phyloP scores from a whole-genome alignment of 2,329 filamentous ascomycete species.

The Botrytis fabae region DNA sequence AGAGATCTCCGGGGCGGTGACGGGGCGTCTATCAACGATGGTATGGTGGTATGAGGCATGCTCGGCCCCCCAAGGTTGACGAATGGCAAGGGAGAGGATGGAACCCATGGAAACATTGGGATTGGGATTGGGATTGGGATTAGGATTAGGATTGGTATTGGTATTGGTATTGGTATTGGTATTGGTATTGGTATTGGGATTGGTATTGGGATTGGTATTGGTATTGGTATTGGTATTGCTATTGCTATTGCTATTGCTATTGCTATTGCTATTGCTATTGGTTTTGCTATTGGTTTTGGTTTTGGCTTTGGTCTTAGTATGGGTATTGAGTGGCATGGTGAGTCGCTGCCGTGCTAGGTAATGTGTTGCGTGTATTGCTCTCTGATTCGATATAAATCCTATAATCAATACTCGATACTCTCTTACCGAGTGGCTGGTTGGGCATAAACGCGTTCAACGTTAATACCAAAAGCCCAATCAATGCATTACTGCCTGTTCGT shows the following conservation, averaged over 20 bases:
- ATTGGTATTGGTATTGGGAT: neutral
- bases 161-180: neutral
- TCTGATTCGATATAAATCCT: neutral
- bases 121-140: neutral
- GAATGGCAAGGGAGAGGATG: neutral
- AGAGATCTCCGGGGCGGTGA: slow-evolving; percentile 19
- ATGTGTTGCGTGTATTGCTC: neutral
- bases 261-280: no score
- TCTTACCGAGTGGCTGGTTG: slow-evolving; percentile 13
- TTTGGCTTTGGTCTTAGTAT: no score
- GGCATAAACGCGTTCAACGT: slow-evolving; percentile 20
- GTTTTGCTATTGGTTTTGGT: neutral
- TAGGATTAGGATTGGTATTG: no score
- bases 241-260: no score
- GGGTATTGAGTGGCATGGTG: neutral
- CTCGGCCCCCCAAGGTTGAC: neutral
- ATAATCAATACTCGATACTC: neutral
- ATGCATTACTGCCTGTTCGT: slow-evolving; percentile 21
- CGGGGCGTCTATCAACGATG: slow-evolving; percentile 7
- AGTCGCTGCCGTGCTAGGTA: neutral
- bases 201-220: neutral
- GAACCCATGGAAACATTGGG: neutral
- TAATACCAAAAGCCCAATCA: slow-evolving; percentile 13
- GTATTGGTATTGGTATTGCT: no score
- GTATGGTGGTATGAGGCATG: neutral